phyloP scores from a whole-genome alignment of 2,329 filamentous ascomycete genomes.

The Bipolaris gigantea region DNA sequence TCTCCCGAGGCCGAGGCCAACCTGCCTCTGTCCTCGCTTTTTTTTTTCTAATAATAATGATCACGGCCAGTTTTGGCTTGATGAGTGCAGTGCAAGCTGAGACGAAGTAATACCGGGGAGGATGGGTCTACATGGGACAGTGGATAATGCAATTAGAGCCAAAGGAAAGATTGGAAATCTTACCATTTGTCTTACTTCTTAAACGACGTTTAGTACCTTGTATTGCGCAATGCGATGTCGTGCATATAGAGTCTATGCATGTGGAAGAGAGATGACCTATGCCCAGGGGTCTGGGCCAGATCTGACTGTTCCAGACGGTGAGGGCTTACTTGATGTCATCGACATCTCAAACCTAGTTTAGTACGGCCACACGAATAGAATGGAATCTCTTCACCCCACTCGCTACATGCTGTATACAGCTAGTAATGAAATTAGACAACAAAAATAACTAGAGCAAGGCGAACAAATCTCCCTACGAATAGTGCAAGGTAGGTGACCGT shows the following conservation, averaged over 20 bases:
- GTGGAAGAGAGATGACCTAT: background rate
- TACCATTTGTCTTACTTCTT: background rate
- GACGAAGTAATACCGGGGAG: conserved; percentile 14
- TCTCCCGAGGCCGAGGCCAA: conserved; percentile 19
- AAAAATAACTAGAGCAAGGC: no score
- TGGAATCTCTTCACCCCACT: no score
- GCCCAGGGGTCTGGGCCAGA: background rate
- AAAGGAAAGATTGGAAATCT: background rate
- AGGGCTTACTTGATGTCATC: no score
- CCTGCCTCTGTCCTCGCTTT: conserved; percentile 17
- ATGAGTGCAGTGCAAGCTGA: conserved; percentile 19
- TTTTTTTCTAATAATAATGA: conserved; percentile 36
- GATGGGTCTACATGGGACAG: conserved; percentile 1
- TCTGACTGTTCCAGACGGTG: no score
- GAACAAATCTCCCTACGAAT: no score
- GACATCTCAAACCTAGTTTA: no score
- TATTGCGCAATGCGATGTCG: background rate
- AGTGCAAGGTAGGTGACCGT: no score
- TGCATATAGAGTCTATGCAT: background rate
- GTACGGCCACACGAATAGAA: no score
- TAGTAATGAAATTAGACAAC: no score
- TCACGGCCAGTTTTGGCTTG: conserved; percentile 23
- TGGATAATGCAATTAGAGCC: conserved; percentile 20
- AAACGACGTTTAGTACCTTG: background rate
- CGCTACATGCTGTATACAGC: no score